A percentile compares a stretch with the other conserved stretches of the same genome.
phyloP scores from a whole-genome alignment of 305 asterid species.

The Fraxinus albicans region DNA sequence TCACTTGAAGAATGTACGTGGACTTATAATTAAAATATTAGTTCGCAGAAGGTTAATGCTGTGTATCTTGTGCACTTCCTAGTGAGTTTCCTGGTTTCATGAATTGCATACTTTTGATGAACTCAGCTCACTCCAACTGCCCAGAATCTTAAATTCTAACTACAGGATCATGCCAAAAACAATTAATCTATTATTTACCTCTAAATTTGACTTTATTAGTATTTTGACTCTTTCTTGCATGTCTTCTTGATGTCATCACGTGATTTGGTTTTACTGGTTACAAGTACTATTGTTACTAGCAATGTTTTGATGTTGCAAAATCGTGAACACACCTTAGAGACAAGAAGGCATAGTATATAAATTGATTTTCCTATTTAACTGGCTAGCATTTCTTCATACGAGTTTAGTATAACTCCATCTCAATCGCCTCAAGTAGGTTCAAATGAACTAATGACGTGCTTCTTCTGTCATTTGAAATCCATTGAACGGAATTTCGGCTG shows the following conservation, averaged over 20 bases:
- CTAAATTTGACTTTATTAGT: not conserved
- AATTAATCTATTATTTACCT: not conserved
- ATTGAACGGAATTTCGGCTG: not conserved
- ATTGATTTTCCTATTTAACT: not conserved
- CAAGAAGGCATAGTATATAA: not conserved
- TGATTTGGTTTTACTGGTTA: not conserved
- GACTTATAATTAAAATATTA: not conserved
- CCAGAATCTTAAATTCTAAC: not conserved
- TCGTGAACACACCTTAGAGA: not conserved
- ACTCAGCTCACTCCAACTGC: not conserved
- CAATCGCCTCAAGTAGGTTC: not conserved
- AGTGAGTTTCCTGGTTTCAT: not conserved
- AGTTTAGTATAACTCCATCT: not conserved
- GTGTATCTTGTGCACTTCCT: not conserved
- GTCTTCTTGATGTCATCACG: not conserved
- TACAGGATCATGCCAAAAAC: not conserved
- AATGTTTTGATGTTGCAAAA: not conserved
- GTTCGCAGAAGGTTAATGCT: not conserved
- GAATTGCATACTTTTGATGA: slow-evolving; percentile 2
- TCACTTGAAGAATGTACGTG: not conserved
- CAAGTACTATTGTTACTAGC: not conserved
- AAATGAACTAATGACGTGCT: not conserved
- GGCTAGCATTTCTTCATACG: not conserved
- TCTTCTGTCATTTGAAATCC: not conserved
- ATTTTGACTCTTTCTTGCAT: not conserved